Evolutionary conservation across 129 eudicot species (phyloP), one percentile per base, ranked within the genome.

Genomic region (Apium graveolens): DNA sequence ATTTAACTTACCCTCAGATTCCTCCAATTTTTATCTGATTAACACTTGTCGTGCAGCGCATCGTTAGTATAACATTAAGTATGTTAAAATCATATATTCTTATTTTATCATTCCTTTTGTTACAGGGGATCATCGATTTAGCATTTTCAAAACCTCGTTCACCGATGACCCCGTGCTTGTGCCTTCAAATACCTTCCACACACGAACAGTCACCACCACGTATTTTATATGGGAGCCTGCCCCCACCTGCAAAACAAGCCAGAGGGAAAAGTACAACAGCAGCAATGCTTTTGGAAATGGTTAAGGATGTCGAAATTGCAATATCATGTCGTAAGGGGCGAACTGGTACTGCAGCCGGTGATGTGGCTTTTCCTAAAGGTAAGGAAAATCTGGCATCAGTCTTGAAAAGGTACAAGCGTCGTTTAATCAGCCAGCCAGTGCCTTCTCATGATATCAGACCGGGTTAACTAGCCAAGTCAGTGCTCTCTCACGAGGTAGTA

Each of bases 321-420:
- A 90, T 96, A 18, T 90, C 96, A 14, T 87, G 92, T 77, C 85
- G 97, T 45, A 96, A 96, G 82, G 99, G 96, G 62, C 83, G 99
- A 68, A 82, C 94, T 2, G 99, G 99, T 16, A 95, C 97, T 49
- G 97, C 97, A 76, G 99, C 97, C 5, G 97, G 97, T 35, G 97
- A 92, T 24, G 93, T 96, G 75, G 97, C 97, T 11, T 96, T 96
- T 68, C 99, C 97, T 0, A 92, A 88, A 86, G 97, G 99, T 24
- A 96, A 96, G 81, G 99, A 96, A 84, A 92, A 96, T 78, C 76
- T 96, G 80, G 92, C 96, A 26, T 92, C 97, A 34, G 97, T 95
- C 9, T 91, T 95, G 27, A 95, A 95, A 79, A 85, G 97, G 37
- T 96, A 96, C 81, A 96, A 89, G 74, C 96, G 97, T 2, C 86